Percentiles rank a stretch among this genome's conserved stretches.
These are phyloP conservation scores for Tetraselmis striata DNA, from an alignment of 139 green algal species.

Conservation along the genomic window DNA sequence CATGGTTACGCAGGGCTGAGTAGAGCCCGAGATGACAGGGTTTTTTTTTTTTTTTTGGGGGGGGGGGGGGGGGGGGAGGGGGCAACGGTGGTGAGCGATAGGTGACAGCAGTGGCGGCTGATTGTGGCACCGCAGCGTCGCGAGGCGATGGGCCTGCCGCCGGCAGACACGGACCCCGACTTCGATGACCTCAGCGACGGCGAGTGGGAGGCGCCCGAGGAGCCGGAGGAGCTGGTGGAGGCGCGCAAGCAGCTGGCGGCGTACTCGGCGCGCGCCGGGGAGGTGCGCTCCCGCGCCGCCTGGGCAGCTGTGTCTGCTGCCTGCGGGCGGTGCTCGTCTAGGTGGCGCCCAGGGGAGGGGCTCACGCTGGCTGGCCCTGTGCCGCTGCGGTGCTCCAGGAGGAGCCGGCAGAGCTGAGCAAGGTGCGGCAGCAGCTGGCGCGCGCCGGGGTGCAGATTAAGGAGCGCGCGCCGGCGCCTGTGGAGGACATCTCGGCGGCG, in stretches of 20 bases:
- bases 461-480: neutral
- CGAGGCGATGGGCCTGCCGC: slow-evolving; percentile 49
- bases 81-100: too few species aligned
- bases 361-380: neutral
- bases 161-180: slow-evolving; percentile 38
- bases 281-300: slow-evolving; percentile 9
- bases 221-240: slow-evolving; percentile 47
- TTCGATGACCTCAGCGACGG: slow-evolving; percentile 12
- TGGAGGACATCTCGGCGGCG: neutral
- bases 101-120: too few species aligned
- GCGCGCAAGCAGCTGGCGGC: slow-evolving; percentile 38
- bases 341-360: neutral
- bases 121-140: slow-evolving; percentile 55
- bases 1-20: neutral
- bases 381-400: too few species aligned
- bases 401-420: neutral
- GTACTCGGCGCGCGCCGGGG: slow-evolving; percentile 28
- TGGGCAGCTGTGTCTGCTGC: neutral
- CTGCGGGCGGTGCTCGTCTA: neutral
- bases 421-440: neutral
- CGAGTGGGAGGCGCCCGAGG: slow-evolving; percentile 11
- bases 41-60: too few species aligned
- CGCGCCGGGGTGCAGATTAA: neutral
- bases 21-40: neutral
- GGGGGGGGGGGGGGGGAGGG: too few species aligned